A percentile compares a stretch with the other conserved stretches of the same genome.
Conservation (phyloP, 2,329 filamentous ascomycete species). For the Hysterium pulicare region DNA sequence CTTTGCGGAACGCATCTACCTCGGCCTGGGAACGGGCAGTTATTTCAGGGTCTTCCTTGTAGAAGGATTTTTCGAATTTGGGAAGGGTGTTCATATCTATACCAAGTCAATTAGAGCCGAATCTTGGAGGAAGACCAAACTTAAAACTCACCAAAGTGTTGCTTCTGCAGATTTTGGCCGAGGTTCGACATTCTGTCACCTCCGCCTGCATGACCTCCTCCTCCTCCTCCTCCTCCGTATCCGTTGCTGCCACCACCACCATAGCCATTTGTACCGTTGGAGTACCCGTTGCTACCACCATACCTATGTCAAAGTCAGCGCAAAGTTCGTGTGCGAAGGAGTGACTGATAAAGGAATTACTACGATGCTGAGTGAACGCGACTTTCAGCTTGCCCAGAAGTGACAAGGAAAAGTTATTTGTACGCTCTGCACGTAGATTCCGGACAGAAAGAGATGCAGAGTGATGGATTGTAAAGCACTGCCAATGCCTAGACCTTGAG, state of each 20-base stretch:
- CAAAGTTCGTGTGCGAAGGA: slow-evolving; percentile 3
- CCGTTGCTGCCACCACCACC: slow-evolving; percentile 27
- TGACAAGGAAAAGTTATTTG: not conserved
- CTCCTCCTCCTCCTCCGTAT: slow-evolving; percentile 13
- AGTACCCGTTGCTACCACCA: slow-evolving; percentile 31
- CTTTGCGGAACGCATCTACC: slow-evolving; percentile 81
- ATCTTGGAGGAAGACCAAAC: not conserved
- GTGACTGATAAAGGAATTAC: slow-evolving; percentile 23
- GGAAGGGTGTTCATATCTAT: slow-evolving; percentile 73
- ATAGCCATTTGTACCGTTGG: slow-evolving; percentile 27
- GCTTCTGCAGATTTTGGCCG: slow-evolving; percentile 80
- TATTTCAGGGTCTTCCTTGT: slow-evolving; percentile 89
- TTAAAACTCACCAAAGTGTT: slow-evolving; percentile 73
- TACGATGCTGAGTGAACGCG: slow-evolving; percentile 25
- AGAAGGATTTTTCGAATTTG: slow-evolving; percentile 99
- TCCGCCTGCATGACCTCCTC: slow-evolving; percentile 57
- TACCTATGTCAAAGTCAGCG: slow-evolving; percentile 24
- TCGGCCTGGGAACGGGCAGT: slow-evolving; percentile 70
- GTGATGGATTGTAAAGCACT: slow-evolving; percentile 31
- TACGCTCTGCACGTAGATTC: slow-evolving; percentile 1
- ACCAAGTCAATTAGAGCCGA: slow-evolving; percentile 21
- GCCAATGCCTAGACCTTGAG: slow-evolving; percentile 40
- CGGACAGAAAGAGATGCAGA: slow-evolving; percentile 6
- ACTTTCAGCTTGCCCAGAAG: slow-evolving; percentile 17
- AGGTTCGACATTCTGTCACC: slow-evolving; percentile 95